Evolutionary conservation across 2,329 filamentous ascomycete genomes (phyloP).

Genomic region (Sordariomycetes sp.): DNA sequence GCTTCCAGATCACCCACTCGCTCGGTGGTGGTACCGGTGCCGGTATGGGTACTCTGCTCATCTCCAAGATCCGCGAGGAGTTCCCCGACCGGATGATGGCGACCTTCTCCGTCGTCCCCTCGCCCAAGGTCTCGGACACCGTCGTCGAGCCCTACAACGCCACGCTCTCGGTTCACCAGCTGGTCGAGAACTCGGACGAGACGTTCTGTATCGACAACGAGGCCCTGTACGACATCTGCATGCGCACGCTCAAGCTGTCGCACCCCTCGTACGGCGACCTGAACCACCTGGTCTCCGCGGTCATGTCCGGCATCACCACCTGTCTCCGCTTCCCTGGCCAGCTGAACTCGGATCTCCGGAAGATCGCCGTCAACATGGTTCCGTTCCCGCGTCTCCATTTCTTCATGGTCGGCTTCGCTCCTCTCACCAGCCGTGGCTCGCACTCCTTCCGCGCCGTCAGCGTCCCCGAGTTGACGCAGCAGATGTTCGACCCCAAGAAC

Average conservation of each 20-base stretch:
- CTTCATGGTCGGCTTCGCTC: conserved; percentile 99
- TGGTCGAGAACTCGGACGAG: conserved; percentile 99
- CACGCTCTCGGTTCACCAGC: conserved; percentile 95
- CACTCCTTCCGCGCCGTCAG: conserved; percentile 95
- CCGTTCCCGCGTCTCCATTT: conserved; percentile 99
- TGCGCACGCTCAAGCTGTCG: conserved; percentile 97
- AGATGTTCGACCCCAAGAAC: conserved; percentile 99
- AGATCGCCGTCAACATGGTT: conserved; percentile 99
- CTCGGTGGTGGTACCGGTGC: conserved; percentile 99
- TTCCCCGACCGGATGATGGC: conserved; percentile 99
- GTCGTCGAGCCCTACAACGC: conserved; percentile 99
- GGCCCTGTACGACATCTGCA: conserved; percentile 99
- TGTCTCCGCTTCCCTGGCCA: conserved; percentile 98
- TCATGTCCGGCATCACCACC: conserved; percentile 99
- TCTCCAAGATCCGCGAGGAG: conserved; percentile 99
- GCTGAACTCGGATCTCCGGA: conserved; percentile 99
- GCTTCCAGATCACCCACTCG: conserved; percentile 99
- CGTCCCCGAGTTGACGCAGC: conserved; percentile 97
- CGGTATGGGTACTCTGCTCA: conserved; percentile 98
- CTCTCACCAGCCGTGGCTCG: conserved; percentile 76
- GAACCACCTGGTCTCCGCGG: conserved; percentile 98
- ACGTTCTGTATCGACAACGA: conserved; percentile 99
- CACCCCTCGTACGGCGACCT: conserved; percentile 98
- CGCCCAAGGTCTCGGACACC: conserved; percentile 98
- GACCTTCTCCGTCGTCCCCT: conserved; percentile 97